Conservation (phyloP, 208 protist species). For the Leishmania guyanensis region DNA sequence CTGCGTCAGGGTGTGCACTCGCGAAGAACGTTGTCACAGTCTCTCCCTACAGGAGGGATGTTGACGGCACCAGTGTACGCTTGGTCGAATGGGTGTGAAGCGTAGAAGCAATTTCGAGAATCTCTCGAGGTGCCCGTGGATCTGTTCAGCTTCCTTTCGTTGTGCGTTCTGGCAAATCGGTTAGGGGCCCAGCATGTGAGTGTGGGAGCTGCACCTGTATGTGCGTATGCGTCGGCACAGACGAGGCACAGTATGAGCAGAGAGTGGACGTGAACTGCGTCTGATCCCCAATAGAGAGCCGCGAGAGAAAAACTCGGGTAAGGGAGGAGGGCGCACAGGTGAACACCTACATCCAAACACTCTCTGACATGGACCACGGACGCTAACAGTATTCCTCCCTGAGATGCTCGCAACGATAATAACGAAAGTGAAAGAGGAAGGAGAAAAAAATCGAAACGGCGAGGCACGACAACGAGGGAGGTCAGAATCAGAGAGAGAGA, state of each 20-base stretch:
- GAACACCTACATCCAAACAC: not conserved
- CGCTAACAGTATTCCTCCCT: not conserved
- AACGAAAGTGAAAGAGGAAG: not conserved
- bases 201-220: not conserved
- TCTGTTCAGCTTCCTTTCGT: slow-evolving; percentile 2
- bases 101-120: not conserved
- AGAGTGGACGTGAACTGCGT: not conserved
- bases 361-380: not conserved
- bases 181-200: not conserved
- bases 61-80: not conserved
- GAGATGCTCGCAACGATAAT: not conserved
- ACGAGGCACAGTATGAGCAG: not conserved
- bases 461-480: not conserved
- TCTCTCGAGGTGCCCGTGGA: not conserved
- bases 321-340: not conserved
- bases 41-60: not conserved
- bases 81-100: not conserved
- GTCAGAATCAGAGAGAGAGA: not conserved
- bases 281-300: not conserved
- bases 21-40: not conserved
- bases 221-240: not conserved
- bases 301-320: not conserved
- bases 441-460: not conserved
- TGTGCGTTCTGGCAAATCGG: not conserved
- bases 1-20: not conserved